Base-by-base conservation (phyloP, 495 filamentous ascomycete species). In the Penicillium fimorum region DNA sequence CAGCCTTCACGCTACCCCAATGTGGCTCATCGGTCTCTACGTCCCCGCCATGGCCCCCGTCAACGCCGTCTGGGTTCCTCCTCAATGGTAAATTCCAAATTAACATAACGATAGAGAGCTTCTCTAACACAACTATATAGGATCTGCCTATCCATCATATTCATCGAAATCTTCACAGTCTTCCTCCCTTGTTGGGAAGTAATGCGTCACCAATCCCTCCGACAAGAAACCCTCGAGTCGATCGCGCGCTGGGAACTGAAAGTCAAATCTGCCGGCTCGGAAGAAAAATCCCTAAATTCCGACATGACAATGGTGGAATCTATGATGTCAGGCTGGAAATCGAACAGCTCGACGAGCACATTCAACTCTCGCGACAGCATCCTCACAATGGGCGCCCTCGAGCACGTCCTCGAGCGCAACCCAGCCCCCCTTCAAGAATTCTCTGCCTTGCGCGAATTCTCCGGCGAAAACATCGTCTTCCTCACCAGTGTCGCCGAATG, bases 401-500 rank as follows among this genome's bases (percentile, higher is more conserved):
- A 87, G 50, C 73, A 82, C 56, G 79, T 80, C 47, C 75, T 88
- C 0, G 63, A 71, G 30, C 76, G 73, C 53, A 82, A 84, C 67
- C 76, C 82, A 3, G 70, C 72, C 5, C 77, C 79, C 2, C 76
- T 88, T 0, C 80, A 81, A 35, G 61, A 78, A 33, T 88, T 86
- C 68, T 82, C 84, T 5, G 82, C 85, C 7, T 74, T 78, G 7
- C 72, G 78, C 53, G 85, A 87, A 53, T 86, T 87, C 64, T 86
- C 84, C 17, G 84, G 82, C 30, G 85, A 87, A 65, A 88, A 87
- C 69, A 82, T 88, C 47, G 77, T 82, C 56, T 88, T 88, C 74
- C 76, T 87, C 2, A 83, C 75, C 27, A 68, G 74, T 53, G 75
- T 86, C 22, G 65, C 79, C 15, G 74, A 80, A 30, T 88, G 83